phyloP scores from a whole-genome alignment of 768 basidiomycete genomes.

The Boletus rubropictus region DNA sequence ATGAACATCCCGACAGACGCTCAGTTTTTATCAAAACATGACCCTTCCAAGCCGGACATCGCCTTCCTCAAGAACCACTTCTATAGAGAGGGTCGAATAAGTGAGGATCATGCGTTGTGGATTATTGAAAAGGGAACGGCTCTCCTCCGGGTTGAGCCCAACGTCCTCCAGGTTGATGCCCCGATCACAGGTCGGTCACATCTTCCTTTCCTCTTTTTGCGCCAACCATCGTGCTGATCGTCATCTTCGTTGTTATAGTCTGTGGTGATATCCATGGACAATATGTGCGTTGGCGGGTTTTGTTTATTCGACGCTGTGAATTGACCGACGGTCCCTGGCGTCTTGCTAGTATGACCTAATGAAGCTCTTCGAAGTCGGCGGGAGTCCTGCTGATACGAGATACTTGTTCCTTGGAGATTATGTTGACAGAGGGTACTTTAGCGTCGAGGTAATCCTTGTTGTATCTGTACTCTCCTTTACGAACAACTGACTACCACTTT shows the following conservation, averaged over 20 bases:
- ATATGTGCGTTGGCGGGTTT: constrained; percentile 62
- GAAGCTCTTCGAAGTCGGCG: constrained; percentile 93
- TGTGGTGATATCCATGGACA: constrained; percentile 99
- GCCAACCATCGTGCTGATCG: background rate
- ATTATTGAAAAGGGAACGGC: constrained; percentile 88
- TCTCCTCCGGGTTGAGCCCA: constrained; percentile 76
- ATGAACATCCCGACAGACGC: constrained; percentile 87
- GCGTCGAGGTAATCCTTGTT: constrained; percentile 65
- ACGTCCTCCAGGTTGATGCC: constrained; percentile 90
- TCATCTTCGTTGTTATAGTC: constrained; percentile 41
- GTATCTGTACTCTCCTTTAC: background rate
- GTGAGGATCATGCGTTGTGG: constrained; percentile 92
- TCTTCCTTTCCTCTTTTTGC: background rate
- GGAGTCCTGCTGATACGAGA: constrained; percentile 88
- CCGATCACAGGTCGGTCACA: constrained; percentile 79
- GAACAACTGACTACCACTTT: constrained; percentile 1
- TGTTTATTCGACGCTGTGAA: constrained; percentile 8
- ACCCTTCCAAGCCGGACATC: constrained; percentile 87
- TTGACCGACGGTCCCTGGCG: constrained; percentile 11
- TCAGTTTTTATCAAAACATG: constrained; percentile 84
- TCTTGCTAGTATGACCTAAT: constrained; percentile 75
- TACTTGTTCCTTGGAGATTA: constrained; percentile 93
- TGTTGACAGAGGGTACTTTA: constrained; percentile 91
- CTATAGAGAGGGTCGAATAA: constrained; percentile 90
- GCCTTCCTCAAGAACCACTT: constrained; percentile 99